These are phyloP conservation scores for Alternaria alternata DNA, from an alignment of 2,329 filamentous ascomycete species.

Conservation along the genomic window DNA sequence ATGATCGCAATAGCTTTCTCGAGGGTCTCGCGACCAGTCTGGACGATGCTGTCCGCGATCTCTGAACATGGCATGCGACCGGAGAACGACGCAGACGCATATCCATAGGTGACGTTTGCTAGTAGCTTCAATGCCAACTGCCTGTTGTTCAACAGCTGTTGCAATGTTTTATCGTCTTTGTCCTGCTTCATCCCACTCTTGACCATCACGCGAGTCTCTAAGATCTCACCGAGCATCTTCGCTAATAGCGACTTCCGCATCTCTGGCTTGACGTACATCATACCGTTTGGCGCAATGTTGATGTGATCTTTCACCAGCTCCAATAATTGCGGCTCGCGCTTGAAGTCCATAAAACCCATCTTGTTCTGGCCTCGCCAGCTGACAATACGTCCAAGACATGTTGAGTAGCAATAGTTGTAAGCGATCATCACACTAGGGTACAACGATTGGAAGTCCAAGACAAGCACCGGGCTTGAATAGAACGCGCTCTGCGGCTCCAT, in stretches of 20 bases:
- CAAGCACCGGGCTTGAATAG: constrained; percentile 86
- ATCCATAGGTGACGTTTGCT: constrained; percentile 98
- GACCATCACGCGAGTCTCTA: constrained; percentile 97
- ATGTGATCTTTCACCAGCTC: constrained; percentile 83
- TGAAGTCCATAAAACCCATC: constrained; percentile 92
- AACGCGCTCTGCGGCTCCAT: constrained; percentile 98
- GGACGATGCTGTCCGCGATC: constrained; percentile 97
- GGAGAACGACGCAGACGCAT: constrained; percentile 95
- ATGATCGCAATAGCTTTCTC: constrained; percentile 94
- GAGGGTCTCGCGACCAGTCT: constrained; percentile 91
- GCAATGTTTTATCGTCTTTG: constrained; percentile 84
- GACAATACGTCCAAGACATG: constrained; percentile 84
- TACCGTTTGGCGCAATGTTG: constrained; percentile 93
- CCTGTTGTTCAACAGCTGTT: constrained; percentile 89
- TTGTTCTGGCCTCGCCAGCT: constrained; percentile 92
- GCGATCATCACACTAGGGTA: constrained; percentile 99
- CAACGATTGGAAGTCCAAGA: constrained; percentile 93
- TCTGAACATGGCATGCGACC: constrained; percentile 98
- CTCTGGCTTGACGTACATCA: constrained; percentile 89
- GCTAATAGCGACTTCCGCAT: constrained; percentile 90
- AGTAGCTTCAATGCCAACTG: constrained; percentile 94
- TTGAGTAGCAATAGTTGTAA: constrained; percentile 99
- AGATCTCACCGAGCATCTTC: constrained; percentile 95
- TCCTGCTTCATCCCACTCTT: constrained; percentile 96
- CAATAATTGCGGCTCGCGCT: constrained; percentile 76